Conservation (phyloP, 495 filamentous ascomycete species). For the Aspergillus olivimuriae region DNA sequence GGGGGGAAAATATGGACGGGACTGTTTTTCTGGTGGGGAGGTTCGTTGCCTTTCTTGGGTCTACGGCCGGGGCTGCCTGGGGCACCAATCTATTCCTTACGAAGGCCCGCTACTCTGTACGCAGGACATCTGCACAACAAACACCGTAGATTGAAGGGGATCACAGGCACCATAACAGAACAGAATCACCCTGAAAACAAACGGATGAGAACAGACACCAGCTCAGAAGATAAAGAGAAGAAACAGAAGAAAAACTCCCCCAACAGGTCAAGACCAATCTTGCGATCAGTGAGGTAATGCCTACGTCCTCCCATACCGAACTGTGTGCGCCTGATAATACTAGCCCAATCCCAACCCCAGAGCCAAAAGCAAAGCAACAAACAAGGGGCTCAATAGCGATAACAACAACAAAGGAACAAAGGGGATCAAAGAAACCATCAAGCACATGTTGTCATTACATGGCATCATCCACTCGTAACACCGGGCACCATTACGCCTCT, state of each 20-base stretch:
- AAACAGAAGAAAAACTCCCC: neutral
- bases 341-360: neutral
- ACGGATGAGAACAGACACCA: no score
- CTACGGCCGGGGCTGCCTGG: constrained; percentile 9
- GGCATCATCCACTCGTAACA: neutral
- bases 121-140: neutral
- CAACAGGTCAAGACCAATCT: neutral
- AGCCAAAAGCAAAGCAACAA: neutral
- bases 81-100: no score
- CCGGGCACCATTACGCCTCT: neutral
- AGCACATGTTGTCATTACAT: neutral
- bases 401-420: neutral
- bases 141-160: neutral
- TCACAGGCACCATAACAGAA: no score
- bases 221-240: no score
- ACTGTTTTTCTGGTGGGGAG: constrained; percentile 21
- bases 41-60: constrained; percentile 9
- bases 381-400: neutral
- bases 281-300: neutral
- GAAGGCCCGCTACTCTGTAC: constrained; percentile 9
- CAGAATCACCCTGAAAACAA: no score
- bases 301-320: neutral
- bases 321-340: neutral
- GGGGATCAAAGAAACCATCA: constrained; percentile 1
- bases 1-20: constrained; percentile 21